A percentile compares a stretch with the other conserved stretches of the same genome.
Evolutionary conservation across 2,329 filamentous ascomycete genomes (phyloP).

Genomic region (Aureobasidium sp.): DNA sequence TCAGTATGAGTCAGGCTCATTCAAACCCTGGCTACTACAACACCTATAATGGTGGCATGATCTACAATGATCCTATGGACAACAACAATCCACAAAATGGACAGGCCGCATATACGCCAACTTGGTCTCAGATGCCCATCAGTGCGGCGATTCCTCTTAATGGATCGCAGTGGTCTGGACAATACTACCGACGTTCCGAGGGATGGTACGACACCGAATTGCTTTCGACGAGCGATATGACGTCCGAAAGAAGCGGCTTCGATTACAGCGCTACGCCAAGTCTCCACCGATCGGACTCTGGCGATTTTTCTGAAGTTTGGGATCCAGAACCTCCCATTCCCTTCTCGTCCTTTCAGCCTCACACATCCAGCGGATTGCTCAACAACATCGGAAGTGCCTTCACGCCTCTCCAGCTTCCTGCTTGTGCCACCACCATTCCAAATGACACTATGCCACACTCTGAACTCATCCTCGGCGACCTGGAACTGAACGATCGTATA

Average conservation of each 20-base stretch:
- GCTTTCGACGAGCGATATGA: background rate
- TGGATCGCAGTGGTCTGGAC: background rate
- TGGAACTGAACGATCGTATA: background rate
- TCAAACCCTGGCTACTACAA: slow-evolving; percentile 7
- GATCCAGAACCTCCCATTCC: background rate
- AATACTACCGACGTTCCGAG: background rate
- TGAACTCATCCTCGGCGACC: background rate
- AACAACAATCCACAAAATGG: background rate
- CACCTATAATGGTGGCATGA: background rate
- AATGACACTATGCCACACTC: background rate
- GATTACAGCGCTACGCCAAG: background rate
- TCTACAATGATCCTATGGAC: background rate
- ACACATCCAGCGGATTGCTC: background rate
- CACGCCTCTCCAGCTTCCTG: background rate
- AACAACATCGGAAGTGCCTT: slow-evolving; percentile 6
- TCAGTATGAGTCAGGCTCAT: slow-evolving; percentile 6
- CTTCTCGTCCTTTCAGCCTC: background rate
- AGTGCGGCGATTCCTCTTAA: background rate
- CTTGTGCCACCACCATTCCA: background rate
- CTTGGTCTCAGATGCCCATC: background rate
- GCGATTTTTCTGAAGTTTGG: slow-evolving; percentile 3
- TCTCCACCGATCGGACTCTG: slow-evolving; percentile 4
- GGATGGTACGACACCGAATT: slow-evolving; percentile 1
- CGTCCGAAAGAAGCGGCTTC: background rate
- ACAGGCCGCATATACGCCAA: background rate